These are phyloP conservation scores for Boletus edulis DNA, from an alignment of 768 basidiomycete species.

Conservation along the genomic window DNA sequence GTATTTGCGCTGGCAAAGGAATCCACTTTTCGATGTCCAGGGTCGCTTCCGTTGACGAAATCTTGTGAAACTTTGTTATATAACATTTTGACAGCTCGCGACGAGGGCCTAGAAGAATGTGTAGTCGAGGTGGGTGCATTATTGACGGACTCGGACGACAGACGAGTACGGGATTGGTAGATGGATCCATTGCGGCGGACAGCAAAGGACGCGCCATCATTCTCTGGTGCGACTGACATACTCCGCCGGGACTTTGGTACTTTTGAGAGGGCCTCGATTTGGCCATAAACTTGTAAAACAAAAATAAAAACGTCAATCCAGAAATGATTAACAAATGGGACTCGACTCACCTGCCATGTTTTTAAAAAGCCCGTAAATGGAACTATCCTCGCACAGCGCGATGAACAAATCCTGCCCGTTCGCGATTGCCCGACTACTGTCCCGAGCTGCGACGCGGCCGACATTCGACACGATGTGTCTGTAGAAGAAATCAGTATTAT, in stretches of 20 bases:
- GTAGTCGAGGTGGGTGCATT: constrained; percentile 18
- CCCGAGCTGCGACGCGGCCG: constrained; percentile 79
- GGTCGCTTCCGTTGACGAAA: constrained; percentile 40
- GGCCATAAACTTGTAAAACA: constrained; percentile 59
- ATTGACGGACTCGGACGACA: constrained; percentile 41
- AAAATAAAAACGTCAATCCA: constrained; percentile 17
- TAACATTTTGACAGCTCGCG: constrained; percentile 60
- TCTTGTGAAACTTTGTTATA: constrained; percentile 41
- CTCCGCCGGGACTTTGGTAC: constrained; percentile 57
- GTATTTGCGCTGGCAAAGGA: constrained; percentile 52
- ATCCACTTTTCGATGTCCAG: constrained; percentile 53
- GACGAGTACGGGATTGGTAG: constrained; percentile 26
- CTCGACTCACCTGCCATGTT: constrained; percentile 70
- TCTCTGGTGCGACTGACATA: constrained; percentile 66
- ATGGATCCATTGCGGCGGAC: constrained; percentile 24
- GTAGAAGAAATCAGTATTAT: constrained; percentile 6
- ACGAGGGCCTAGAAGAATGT: constrained; percentile 49
- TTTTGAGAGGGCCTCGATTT: constrained; percentile 70
- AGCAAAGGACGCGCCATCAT: constrained; percentile 45
- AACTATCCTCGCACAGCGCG: constrained; percentile 87
- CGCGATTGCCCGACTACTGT: constrained; percentile 76
- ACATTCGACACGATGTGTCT: constrained; percentile 86
- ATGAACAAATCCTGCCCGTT: constrained; percentile 80
- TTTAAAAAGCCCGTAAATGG: constrained; percentile 82
- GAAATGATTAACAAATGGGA: constrained; percentile 19